Percentiles rank a stretch among this genome's conserved stretches.
These are phyloP conservation scores for Xylaria sp. DNA, from an alignment of 2,329 filamentous ascomycete genomes.

Conservation along the genomic window DNA sequence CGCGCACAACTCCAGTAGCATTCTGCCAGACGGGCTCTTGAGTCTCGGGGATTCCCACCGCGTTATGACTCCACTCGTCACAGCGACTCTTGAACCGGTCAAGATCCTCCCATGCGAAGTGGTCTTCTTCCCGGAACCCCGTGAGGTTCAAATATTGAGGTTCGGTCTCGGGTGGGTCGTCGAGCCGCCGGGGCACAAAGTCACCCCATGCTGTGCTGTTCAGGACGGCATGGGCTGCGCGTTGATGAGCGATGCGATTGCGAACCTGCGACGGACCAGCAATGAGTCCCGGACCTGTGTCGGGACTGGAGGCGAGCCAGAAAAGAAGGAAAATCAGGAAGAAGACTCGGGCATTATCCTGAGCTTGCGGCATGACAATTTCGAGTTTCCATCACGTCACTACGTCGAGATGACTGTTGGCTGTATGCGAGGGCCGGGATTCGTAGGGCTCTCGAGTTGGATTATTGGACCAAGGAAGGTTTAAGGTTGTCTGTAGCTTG, in stretches of 20 bases:
- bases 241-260: constrained; percentile 58
- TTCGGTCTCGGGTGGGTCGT: constrained; percentile 38
- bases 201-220: constrained; percentile 65
- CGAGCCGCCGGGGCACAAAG: constrained; percentile 54
- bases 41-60: constrained; percentile 50
- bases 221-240: constrained; percentile 57
- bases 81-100: constrained; percentile 69
- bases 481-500: background rate
- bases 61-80: constrained; percentile 63
- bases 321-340: constrained; percentile 52
- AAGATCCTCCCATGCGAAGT: constrained; percentile 79
- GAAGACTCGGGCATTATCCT: constrained; percentile 52
- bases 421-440: constrained; percentile 19
- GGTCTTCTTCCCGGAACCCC: constrained; percentile 76
- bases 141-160: constrained; percentile 70
- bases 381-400: constrained; percentile 36
- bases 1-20: constrained; percentile 75
- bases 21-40: constrained; percentile 71
- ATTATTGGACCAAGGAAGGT: background rate
- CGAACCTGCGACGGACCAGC: constrained; percentile 49
- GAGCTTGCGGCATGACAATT: constrained; percentile 53
- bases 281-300: constrained; percentile 49
- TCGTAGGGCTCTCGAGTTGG: constrained; percentile 2
- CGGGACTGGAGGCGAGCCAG: constrained; percentile 52
- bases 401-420: constrained; percentile 27